Percentiles rank a stretch among this genome's conserved stretches.
Evolutionary conservation across 1,284 basidiomycete species (phyloP).

Genomic region (Leccinum pachyderme): DNA sequence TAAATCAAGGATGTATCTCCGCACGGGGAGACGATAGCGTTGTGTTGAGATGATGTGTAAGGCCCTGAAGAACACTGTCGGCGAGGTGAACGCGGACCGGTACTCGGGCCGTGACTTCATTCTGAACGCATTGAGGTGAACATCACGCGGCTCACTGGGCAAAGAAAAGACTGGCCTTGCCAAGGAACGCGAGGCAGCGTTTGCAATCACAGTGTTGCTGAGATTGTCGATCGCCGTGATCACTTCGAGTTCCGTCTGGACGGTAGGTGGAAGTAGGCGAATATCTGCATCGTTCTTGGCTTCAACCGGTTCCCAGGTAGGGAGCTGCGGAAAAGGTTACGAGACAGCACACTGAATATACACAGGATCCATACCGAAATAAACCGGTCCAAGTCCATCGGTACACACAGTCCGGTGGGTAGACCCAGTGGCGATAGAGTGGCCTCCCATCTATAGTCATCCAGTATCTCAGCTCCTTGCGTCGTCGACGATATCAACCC

Average conservation of each 20-base stretch:
- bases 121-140: slow-evolving; percentile 39
- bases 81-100: slow-evolving; percentile 73
- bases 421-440: slow-evolving; percentile 85
- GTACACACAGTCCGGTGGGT: slow-evolving; percentile 89
- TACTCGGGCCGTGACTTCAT: slow-evolving; percentile 81
- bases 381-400: slow-evolving; percentile 78
- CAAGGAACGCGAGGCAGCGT: slow-evolving; percentile 84
- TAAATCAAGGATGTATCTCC: too few relatives aligned
- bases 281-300: slow-evolving; percentile 44
- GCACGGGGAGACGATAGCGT: too few relatives aligned
- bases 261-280: slow-evolving; percentile 63
- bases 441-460: slow-evolving; percentile 91
- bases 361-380: slow-evolving; percentile 60
- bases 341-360: neutral
- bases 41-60: too few relatives aligned
- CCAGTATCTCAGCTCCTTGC: slow-evolving; percentile 78
- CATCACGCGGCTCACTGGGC: neutral
- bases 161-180: slow-evolving; percentile 57
- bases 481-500: slow-evolving; percentile 78
- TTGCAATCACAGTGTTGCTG: slow-evolving; percentile 94
- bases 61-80: slow-evolving; percentile 79
- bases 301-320: slow-evolving; percentile 64
- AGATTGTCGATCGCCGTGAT: slow-evolving; percentile 91
- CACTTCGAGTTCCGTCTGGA: slow-evolving; percentile 80
- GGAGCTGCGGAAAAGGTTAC: slow-evolving; percentile 52